A percentile compares a stretch with the other conserved stretches of the same genome.
These are phyloP conservation scores for Hyphopichia burtonii DNA, from an alignment of 1,139 yeast genomes.

Conservation along the genomic window DNA sequence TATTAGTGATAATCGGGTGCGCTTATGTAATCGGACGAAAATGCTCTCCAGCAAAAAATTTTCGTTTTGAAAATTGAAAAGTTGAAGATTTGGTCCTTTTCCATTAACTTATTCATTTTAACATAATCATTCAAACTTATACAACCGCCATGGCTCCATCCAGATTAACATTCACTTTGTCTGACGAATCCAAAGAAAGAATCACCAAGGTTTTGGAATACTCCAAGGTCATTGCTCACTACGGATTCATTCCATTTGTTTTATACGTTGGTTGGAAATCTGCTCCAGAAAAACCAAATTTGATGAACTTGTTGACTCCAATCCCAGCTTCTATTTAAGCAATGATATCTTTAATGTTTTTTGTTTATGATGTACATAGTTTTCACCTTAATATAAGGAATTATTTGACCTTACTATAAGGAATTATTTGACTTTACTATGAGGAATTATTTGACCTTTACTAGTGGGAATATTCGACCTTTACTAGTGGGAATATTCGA, in stretches of 20 bases:
- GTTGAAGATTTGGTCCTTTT: too few species aligned
- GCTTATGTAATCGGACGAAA: too few species aligned
- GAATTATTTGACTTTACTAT: too few species aligned
- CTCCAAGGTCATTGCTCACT: constrained; percentile 86
- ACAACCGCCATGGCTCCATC: constrained; percentile 32
- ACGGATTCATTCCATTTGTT: constrained; percentile 95
- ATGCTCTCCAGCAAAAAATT: too few species aligned
- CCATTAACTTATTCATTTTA: too few species aligned
- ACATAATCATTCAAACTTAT: too few species aligned
- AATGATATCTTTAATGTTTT: neutral
- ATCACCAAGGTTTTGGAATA: constrained; percentile 77
- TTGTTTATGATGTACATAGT: constrained; percentile 9
- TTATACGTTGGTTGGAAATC: constrained; percentile 91
- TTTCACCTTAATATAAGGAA: neutral
- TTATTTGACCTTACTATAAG: too few species aligned
- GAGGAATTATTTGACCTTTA: too few species aligned
- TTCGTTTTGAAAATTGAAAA: too few species aligned
- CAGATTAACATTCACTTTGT: constrained; percentile 41
- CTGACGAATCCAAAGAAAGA: constrained; percentile 85
- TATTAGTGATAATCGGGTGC: too few species aligned
- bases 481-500: too few species aligned
- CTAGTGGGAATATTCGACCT: too few species aligned
- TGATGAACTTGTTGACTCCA: constrained; percentile 70
- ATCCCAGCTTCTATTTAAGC: constrained; percentile 66
- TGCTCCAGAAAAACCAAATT: constrained; percentile 79